Percentiles rank a stretch among this genome's conserved stretches.
Conservation (phyloP, 495 filamentous ascomycete species). For the Aspergillus incahuasiensis region DNA sequence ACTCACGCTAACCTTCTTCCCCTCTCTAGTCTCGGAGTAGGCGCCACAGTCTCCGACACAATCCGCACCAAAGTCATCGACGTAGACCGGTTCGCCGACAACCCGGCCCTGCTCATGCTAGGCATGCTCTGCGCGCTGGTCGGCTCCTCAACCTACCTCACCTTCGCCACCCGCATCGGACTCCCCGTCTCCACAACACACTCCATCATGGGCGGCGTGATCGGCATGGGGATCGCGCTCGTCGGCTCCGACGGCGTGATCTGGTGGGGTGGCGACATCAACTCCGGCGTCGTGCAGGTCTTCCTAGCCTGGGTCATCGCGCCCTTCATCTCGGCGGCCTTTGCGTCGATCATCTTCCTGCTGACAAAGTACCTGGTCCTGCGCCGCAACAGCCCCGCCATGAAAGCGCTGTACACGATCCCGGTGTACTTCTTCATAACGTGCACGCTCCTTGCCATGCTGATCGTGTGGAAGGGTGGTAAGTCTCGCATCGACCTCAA, state of each 20-base stretch:
- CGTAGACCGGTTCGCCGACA: constrained; percentile 6
- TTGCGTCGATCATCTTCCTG: constrained; percentile 18
- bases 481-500: constrained; percentile 15
- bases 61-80: constrained; percentile 20
- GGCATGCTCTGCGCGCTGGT: constrained; percentile 18
- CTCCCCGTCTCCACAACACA: constrained; percentile 21
- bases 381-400: constrained; percentile 4
- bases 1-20: no score
- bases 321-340: constrained; percentile 9
- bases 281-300: constrained; percentile 20
- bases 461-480: constrained; percentile 22
- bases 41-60: constrained; percentile 15
- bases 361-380: constrained; percentile 17
- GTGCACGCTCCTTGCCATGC: constrained; percentile 16
- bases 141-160: constrained; percentile 15
- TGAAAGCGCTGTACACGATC: constrained; percentile 13
- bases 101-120: constrained; percentile 18
- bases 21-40: constrained; percentile 17
- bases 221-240: constrained; percentile 17
- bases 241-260: constrained; percentile 12
- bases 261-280: constrained; percentile 21
- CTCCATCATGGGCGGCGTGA: constrained; percentile 19
- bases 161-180: constrained; percentile 14
- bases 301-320: constrained; percentile 22
- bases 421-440: constrained; percentile 18